Base-by-base conservation (phyloP, 2,329 filamentous ascomycete genomes). In the Exophiala calicioides region DNA sequence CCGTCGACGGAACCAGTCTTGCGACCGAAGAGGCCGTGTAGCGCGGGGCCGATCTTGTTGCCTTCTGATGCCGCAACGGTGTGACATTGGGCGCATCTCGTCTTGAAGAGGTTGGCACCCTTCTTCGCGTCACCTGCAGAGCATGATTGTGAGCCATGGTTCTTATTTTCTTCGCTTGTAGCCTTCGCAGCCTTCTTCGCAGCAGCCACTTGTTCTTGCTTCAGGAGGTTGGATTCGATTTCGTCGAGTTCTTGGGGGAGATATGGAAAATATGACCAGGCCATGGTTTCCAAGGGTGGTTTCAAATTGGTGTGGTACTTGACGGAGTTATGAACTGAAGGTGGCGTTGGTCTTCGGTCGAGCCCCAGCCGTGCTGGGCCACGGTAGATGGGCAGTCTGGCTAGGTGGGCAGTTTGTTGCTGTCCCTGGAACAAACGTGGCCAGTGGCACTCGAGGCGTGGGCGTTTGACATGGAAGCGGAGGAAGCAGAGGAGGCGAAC, bases 81-180 rank as follows among this genome's bases (percentile, higher is more conserved):
- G 81, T 98, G 93, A 87, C 93, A 98, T 79, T 96, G 90, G 61
- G 88, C 87, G 80, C 93, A 98, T 72, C 93, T 86, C 62, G 90
- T 97, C 81, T 96, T 95, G 89, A 97, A 97, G 71, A 97, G 88
- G 80, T 85, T 88, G 75, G 90, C 91, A 82, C 91, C 91, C 86
- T 96, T 96, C 80, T 90, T 90, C 68, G 79, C 67, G 75, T 96
- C 90, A 80, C 90, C 90, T 95, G 67, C 31, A 60, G 44, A 40
- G 24, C 54, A 44, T 23, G 13, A 50, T 37, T 48, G 52, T 53
- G 29, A 57, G 55, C 45, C 37, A 35, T n/a, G 39, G 16, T 47
- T 41, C 41, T 35, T 37, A 12, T 12, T 24, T 13, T 47, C 31
- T 38, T 40, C 15, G 26, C 34, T 29, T 26, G 24, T 15, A 10